Base-by-base conservation (phyloP, 306 rosid species). In the Cucurbita ficifolia region DNA sequence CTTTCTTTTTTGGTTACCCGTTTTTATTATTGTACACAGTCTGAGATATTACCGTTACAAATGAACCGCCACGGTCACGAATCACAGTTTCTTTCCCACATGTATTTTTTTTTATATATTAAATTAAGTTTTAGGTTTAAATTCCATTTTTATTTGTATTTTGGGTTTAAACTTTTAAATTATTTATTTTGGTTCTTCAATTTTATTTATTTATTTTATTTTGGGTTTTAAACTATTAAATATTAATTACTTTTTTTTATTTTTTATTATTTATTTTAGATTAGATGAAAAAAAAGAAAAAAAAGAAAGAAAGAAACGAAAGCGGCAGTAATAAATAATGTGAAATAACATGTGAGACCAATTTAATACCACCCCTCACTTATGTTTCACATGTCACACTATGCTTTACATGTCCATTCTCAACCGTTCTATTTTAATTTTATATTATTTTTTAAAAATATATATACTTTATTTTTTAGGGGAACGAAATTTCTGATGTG, bases 61-160 rank as follows among this genome's bases (percentile, higher is more conserved):
- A 69, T 69, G 74, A 69, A 69, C 74, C 57, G 74, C 58, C 74
- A 22, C 56, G 29, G 57, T 69, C 73, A 48, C 51, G 18, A 21
- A 21, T 56, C 59, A 19, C 59, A 11, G 13, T 10, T 59, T 36
- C 64, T 29, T 42, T 43, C 72, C 16, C 36, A 17, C 53, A 42
- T 10, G 10, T 16, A 42, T 42, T 65, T 42, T 39, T 7, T 65
- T 42, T 43, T 42, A 42, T 45, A 43, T 9, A 43, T n/a, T 52
- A 3, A 52, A 52, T n/a, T 52, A 17, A 52, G n/a, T 52, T 52
- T n/a, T 52, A 52, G 11, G 11, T 7, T n/a, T 52, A n/a, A 52
- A 52, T 6, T n/a, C 2, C 5, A 52, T n/a, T n/a, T 52, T 52
- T 0, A 0, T 2, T 49, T 14, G 7, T 4, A 14, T 49, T 14